Base-by-base conservation (phyloP, 805 yeast genomes). In the Yamadazyma endophytica region DNA sequence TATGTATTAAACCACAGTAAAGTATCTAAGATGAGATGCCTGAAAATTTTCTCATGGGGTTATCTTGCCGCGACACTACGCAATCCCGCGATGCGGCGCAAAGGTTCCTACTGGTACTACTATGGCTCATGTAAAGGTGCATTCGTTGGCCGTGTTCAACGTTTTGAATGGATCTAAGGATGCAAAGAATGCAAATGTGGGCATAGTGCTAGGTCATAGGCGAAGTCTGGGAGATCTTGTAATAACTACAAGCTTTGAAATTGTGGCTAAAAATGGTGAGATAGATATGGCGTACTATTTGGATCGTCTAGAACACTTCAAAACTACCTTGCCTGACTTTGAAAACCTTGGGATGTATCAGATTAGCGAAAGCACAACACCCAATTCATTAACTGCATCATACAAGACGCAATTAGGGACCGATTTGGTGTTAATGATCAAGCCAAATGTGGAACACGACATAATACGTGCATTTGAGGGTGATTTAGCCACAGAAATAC, bases 261-360 rank as follows among this genome's bases (percentile, higher is more conserved):
- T 54, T 18, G 28, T 47, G 6, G 32, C 39, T 11, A 20, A 41
- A 13, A 14, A 36, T 6, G 42, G 34, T 1, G 9, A 9, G 1
- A 33, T 60, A 4, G 61, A 64, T 39, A 17, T 33, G 11, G 45
- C 46, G 5, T 56, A 47, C 29, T 45, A 60, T 18, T 24, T 37
- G 7, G 51, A 49, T 26, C 42, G 63, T 21, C 36, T 51, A 12
- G 46, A 43, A 3, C 61, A 64, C 28, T 49, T 55, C 31, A 36
- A 40, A 17, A 46, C 56, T 0, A 56, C 61, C 1, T 33, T 45
- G 5, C 67, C 68, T 1, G 46, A 49, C 16, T 40, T 44, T 21
- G 24, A 28, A 5, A 37, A 58, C 11, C 39, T 61, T 9, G 71
- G 70, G 0, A 17, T 61, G 8, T 65, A 60, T 38, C 45, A 51